phyloP scores from a whole-genome alignment of 2,329 filamentous ascomycete genomes.

The Neonectria coccinea region DNA sequence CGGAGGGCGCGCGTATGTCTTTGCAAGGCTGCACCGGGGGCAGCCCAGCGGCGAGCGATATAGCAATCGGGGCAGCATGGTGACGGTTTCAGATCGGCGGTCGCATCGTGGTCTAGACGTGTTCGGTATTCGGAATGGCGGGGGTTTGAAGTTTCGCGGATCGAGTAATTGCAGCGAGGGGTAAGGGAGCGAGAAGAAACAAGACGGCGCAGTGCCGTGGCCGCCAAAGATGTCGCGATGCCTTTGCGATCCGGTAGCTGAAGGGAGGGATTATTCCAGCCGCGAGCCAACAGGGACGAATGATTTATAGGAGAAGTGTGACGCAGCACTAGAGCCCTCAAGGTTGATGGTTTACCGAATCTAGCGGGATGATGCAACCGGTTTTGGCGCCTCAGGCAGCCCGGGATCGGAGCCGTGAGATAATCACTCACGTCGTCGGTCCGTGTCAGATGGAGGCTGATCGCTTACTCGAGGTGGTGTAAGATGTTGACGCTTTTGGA shows the following conservation, averaged over 20 bases:
- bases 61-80: conserved; percentile 54
- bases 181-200: conserved; percentile 29
- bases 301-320: conserved; percentile 31
- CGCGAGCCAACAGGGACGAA: neutral
- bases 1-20: conserved; percentile 43
- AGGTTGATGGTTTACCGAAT: conserved; percentile 35
- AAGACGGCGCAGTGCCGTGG: conserved; percentile 33
- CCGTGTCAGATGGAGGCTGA: neutral
- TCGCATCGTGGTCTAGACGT: conserved; percentile 43
- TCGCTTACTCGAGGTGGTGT: too few species aligned
- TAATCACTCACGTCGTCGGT: conserved; percentile 18
- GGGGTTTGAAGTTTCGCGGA: conserved; percentile 29
- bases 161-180: conserved; percentile 20
- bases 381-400: conserved; percentile 46
- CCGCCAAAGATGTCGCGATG: conserved; percentile 27
- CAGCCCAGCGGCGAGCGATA: conserved; percentile 50
- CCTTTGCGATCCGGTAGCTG: conserved; percentile 28
- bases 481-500: neutral
- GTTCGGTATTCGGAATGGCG: conserved; percentile 40
- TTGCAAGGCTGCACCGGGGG: conserved; percentile 46
- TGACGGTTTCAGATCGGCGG: conserved; percentile 41
- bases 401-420: conserved; percentile 37
- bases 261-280: conserved; percentile 20
- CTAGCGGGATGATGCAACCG: conserved; percentile 45
- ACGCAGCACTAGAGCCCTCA: conserved; percentile 32